Percentiles rank a stretch among this genome's conserved stretches.
Evolutionary conservation across 148 eudicot genomes (phyloP).

Genomic region (Spergularia marina): DNA sequence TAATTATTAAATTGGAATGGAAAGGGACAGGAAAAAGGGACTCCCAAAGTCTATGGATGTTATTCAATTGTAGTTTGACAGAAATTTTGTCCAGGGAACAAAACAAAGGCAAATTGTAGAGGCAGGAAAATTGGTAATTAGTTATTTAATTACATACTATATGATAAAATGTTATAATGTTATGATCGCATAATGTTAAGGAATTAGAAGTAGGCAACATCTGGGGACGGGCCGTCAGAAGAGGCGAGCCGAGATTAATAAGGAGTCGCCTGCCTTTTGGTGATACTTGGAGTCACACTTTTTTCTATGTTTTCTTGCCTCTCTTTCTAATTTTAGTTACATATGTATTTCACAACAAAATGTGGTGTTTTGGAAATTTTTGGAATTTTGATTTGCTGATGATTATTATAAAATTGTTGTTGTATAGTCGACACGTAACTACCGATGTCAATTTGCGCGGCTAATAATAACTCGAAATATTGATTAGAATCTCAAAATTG

Average conservation of each 20-base stretch:
- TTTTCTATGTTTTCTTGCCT: neutral
- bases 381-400: neutral
- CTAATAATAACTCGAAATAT: too few relatives aligned
- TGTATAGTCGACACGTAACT: too few relatives aligned
- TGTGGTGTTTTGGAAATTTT: neutral
- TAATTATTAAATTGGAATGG: neutral
- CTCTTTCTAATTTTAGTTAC: neutral
- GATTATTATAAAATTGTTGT: too few relatives aligned
- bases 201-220: slow-evolving; percentile 10
- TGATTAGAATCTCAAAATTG: too few relatives aligned
- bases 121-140: neutral
- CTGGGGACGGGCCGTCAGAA: slow-evolving; percentile 32
- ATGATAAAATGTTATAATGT: too few relatives aligned
- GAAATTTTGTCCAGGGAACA: neutral
- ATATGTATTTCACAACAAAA: neutral
- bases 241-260: slow-evolving; percentile 15
- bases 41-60: slow-evolving; percentile 32
- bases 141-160: neutral
- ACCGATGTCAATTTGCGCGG: too few relatives aligned
- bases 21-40: slow-evolving; percentile 14
- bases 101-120: neutral
- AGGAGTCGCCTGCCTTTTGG: slow-evolving; percentile 33
- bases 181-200: neutral
- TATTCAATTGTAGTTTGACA: slow-evolving; percentile 10
- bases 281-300: slow-evolving; percentile 18